Evolutionary conservation across 371 early-diverging fungal genomes (phyloP), one percentile per base, ranked within the genome.

Genomic region (Entomophthora muscae): DNA sequence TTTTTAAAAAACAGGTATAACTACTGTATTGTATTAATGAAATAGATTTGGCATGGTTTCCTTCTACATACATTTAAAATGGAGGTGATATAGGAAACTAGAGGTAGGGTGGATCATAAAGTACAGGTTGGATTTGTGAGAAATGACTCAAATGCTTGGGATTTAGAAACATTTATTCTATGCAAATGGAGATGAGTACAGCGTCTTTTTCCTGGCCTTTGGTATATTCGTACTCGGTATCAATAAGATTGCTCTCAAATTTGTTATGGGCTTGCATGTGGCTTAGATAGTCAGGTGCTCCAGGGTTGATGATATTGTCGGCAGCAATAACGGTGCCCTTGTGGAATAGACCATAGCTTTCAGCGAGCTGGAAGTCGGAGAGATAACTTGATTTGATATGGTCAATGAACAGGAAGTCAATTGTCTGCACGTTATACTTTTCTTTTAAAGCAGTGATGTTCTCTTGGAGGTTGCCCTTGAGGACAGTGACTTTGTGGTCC

Each of bases 331-430:
- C 61, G 3, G 70, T 42, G n/a, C 61, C 66, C 53, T 61, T 32
- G 2, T 65, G 21, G 32, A 59, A 12, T 1, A 65, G 63, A 21
- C 52, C 42, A 24, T 51, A 7, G 3, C 32, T 33, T 28, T 70
- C 68, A 32, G 65, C 63, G 26, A 70, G 30, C 24, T 61, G 31
- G 28, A 67, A 66, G 51, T 70, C 70, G 28, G 52, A 26, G 22
- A 70, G 58, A 54, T 70, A 70, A 27, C 52, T n/a, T 23, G 1
- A 12, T 53, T 70, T 68, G 13, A 30, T 53, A 60, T 70, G 70
- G 42, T 70, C 70, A 54, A 70, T 68, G 61, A 70, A 67, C 26
- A 63, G 52, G 13, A 69, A 59, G 33, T 69, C 66, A 53, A 66
- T 63, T 13, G 28, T 66, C 12, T 7, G 29, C 17, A 66, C 31